Evolutionary conservation across 179 eudicot species (phyloP).

Genomic region (Beta macrorhiza): DNA sequence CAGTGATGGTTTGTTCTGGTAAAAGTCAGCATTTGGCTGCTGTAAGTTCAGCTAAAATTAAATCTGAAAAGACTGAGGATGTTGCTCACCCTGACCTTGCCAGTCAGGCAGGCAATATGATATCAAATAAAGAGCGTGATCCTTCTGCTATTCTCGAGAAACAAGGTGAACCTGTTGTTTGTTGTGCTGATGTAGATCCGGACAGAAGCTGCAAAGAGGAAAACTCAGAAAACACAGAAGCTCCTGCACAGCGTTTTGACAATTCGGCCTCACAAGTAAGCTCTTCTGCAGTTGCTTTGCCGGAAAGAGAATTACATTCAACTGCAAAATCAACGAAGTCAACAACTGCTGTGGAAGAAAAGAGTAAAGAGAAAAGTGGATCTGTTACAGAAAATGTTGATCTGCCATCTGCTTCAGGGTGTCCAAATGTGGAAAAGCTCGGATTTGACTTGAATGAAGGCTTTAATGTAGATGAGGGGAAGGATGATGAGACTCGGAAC

Average conservation of each 20-base stretch:
- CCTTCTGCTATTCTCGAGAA: constrained; percentile 10
- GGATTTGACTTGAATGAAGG: constrained; percentile 94
- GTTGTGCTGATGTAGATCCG: constrained; percentile 4
- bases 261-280: constrained; percentile 8
- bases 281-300: constrained; percentile 9
- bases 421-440: constrained; percentile 44
- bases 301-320: not conserved
- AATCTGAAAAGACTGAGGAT: constrained; percentile 20
- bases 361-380: constrained; percentile 19
- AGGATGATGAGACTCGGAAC: constrained; percentile 34
- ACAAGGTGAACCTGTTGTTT: constrained; percentile 22
- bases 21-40: constrained; percentile 24
- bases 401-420: constrained; percentile 30
- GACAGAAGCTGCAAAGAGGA: constrained; percentile 32
- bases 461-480: constrained; percentile 62
- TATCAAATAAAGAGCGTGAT: constrained; percentile 19
- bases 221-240: constrained; percentile 30
- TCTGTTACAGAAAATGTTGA: constrained; percentile 25
- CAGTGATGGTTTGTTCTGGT: constrained; percentile 21
- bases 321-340: too few species aligned
- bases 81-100: constrained; percentile 19
- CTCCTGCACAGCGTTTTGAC: not conserved
- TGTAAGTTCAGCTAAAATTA: constrained; percentile 20
- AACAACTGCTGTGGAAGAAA: constrained; percentile 25
- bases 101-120: constrained; percentile 18